Conservation (phyloP, 2,329 filamentous ascomycete species). For the Coleophoma eucalyptorum region DNA sequence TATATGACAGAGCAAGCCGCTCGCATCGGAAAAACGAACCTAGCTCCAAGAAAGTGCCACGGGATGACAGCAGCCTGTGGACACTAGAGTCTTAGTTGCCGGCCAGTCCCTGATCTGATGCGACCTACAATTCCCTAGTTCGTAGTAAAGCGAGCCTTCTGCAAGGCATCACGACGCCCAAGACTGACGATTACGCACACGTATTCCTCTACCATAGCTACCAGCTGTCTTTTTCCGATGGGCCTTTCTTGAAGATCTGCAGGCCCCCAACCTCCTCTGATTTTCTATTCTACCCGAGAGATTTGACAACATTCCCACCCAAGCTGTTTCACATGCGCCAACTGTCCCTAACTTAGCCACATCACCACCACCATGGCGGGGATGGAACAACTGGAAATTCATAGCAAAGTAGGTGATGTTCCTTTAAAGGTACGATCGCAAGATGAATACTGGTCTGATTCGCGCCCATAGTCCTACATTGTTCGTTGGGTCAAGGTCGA, state of each 20-base stretch:
- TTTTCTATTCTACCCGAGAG: too few species aligned
- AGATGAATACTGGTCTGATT: conserved; percentile 16
- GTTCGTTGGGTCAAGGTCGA: conserved; percentile 95
- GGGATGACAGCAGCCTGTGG: too few species aligned
- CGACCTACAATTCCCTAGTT: neutral
- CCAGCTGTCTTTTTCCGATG: too few species aligned
- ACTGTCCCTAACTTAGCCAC: conserved; percentile 4
- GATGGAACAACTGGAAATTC: conserved; percentile 95
- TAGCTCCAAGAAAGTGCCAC: too few species aligned
- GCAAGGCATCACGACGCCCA: neutral
- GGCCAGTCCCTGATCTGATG: neutral
- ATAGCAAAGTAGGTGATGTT: conserved; percentile 74
- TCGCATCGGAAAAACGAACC: too few species aligned
- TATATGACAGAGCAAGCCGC: too few species aligned
- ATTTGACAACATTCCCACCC: neutral
- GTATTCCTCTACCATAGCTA: too few species aligned
- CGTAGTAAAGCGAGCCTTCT: conserved; percentile 1
- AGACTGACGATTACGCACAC: neutral
- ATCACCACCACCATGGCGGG: conserved; percentile 84
- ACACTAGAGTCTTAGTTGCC: neutral
- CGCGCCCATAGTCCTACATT: conserved; percentile 74
- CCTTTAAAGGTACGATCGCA: conserved; percentile 3
- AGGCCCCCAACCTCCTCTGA: too few species aligned
- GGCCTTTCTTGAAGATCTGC: too few species aligned
- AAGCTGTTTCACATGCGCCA: conserved; percentile 6